Evolutionary conservation across 2,329 filamentous ascomycete species (phyloP).

Genomic region (Ophiobolus disseminans): DNA sequence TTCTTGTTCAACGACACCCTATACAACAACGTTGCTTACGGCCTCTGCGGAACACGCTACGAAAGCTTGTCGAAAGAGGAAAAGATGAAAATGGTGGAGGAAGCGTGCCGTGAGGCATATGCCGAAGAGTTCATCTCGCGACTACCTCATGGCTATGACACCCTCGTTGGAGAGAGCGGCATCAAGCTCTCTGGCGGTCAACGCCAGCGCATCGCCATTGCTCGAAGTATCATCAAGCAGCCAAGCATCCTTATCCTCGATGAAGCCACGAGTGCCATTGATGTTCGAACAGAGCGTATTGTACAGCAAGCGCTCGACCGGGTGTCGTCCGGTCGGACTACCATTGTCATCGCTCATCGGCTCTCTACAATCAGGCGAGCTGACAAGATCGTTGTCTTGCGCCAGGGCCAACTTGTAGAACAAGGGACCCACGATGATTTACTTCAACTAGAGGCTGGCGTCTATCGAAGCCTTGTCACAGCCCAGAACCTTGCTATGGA

Average conservation of each 20-base stretch:
- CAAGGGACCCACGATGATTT: constrained; percentile 78
- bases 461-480: constrained; percentile 72
- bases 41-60: constrained; percentile 52
- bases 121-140: constrained; percentile 49
- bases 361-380: constrained; percentile 79
- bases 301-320: constrained; percentile 66
- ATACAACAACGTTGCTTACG: constrained; percentile 50
- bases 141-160: constrained; percentile 69
- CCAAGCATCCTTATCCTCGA: constrained; percentile 74
- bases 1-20: constrained; percentile 52
- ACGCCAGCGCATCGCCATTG: constrained; percentile 81
- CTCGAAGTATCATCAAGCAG: constrained; percentile 71
- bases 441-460: constrained; percentile 64
- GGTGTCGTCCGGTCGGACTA: constrained; percentile 68
- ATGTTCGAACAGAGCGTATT: constrained; percentile 61
- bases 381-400: constrained; percentile 78
- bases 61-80: constrained; percentile 61
- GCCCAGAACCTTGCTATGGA: constrained; percentile 47
- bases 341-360: constrained; percentile 80
- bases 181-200: constrained; percentile 84
- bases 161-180: constrained; percentile 77
- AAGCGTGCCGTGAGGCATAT: constrained; percentile 49
- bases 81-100: constrained; percentile 62
- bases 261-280: constrained; percentile 75
- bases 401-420: constrained; percentile 74